Conservation (phyloP, 352 stramenopile genomes). For the Blastocystis sp. region DNA sequence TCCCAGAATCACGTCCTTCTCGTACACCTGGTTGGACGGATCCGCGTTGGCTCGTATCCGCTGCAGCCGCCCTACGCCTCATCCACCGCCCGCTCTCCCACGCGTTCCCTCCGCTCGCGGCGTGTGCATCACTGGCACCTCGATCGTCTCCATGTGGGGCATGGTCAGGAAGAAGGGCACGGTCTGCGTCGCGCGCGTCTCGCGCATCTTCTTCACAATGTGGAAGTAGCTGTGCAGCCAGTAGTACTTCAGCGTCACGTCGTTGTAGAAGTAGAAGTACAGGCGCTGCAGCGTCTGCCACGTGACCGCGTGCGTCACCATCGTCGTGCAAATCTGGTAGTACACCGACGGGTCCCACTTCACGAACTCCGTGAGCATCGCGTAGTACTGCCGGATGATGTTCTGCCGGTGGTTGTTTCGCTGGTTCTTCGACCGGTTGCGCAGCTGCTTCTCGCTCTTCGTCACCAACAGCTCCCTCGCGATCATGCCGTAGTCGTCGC, state of each 20-base stretch:
- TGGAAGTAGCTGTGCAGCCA: conserved; percentile 59
- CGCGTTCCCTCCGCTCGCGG: not conserved
- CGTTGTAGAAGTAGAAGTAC: conserved; percentile 73
- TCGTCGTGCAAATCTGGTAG: conserved; percentile 18
- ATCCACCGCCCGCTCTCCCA: not conserved
- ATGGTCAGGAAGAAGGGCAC: conserved; percentile 53
- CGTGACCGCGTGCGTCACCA: conserved; percentile 43
- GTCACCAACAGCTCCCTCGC: not conserved
- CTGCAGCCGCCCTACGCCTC: conserved; percentile 1
- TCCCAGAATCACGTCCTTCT: conserved; percentile 60
- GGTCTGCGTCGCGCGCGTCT: not conserved
- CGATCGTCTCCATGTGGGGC: not conserved
- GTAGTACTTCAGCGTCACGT: conserved; percentile 50
- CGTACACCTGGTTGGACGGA: conserved; percentile 42
- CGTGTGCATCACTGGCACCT: conserved; percentile 38
- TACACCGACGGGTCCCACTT: conserved; percentile 56
- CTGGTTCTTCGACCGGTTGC: conserved; percentile 62
- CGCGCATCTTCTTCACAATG: not conserved
- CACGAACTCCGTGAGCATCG: conserved; percentile 44
- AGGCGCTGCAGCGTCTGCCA: conserved; percentile 55
- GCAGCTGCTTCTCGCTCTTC: conserved; percentile 11
- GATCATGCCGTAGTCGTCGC: conserved; percentile 52
- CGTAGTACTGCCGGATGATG: conserved; percentile 22
- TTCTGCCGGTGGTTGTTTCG: conserved; percentile 49
- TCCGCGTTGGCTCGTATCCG: not conserved